Evolutionary conservation across 2,329 filamentous ascomycete species (phyloP).

Genomic region (Blastomyces gilchristii): DNA sequence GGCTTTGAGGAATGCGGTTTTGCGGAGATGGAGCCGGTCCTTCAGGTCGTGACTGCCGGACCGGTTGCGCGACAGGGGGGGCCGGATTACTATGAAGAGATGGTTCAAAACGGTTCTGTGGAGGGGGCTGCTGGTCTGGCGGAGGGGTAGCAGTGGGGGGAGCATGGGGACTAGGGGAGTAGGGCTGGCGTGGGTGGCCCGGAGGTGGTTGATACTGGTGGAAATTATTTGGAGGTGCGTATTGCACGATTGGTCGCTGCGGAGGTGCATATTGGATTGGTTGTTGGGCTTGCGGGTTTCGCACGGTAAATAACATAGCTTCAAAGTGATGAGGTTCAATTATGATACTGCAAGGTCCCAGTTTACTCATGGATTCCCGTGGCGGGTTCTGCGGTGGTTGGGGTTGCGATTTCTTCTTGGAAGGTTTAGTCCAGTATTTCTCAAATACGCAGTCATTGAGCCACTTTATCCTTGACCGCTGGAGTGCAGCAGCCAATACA

Average conservation of each 20-base stretch:
- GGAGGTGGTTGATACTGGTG: slow-evolving; percentile 33
- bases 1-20: slow-evolving; percentile 3
- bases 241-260: slow-evolving; percentile 36
- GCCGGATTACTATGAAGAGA: not conserved
- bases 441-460: slow-evolving; percentile 45
- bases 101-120: slow-evolving; percentile 1
- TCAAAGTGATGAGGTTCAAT: slow-evolving; percentile 56
- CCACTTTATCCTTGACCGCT: slow-evolving; percentile 51
- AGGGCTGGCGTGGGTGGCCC: slow-evolving; percentile 21
- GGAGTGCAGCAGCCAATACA: slow-evolving; percentile 47
- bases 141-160: slow-evolving; percentile 10
- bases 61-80: not conserved
- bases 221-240: slow-evolving; percentile 32
- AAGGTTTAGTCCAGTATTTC: slow-evolving; percentile 49
- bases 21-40: slow-evolving; percentile 6
- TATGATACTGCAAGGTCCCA: slow-evolving; percentile 49
- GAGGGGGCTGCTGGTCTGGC: not conserved
- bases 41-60: not conserved
- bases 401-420: slow-evolving; percentile 43
- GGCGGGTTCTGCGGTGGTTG: slow-evolving; percentile 39
- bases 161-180: slow-evolving; percentile 18
- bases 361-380: slow-evolving; percentile 43
- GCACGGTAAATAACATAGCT: slow-evolving; percentile 46
- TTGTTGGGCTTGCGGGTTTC: slow-evolving; percentile 36
- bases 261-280: slow-evolving; percentile 30